Base-by-base conservation (phyloP, 805 yeast genomes). In the Pichia membranifaciens region DNA sequence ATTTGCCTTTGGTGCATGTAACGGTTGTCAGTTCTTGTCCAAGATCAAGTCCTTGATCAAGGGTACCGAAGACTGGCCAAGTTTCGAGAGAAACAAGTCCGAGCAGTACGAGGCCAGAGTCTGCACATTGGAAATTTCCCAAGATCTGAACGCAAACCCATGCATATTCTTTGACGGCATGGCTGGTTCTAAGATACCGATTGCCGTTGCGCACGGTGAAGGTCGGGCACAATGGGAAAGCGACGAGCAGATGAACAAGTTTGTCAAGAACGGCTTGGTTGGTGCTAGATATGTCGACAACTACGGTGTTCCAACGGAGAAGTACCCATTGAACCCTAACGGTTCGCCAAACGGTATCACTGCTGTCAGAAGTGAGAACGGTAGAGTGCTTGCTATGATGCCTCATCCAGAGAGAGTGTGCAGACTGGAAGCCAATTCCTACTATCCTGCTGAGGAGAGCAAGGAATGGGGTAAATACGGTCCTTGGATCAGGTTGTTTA, bases 131-230 rank as follows among this genome's bases (percentile, higher is more conserved):
- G 96, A 91, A 66, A 72, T 90, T 42, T 74, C 74, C 36, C 62
- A 61, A 41, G 82, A 78, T 42, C 45, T 45, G 5, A 44, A 32
- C 23, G 76, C 76, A 48, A 69, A 71, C 23, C 68, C 68, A 21
- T 71, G 77, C 47, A 80, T 93, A 47, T 91, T 93, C 76, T 78
- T 90, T 58, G 77, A 84, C 49, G 87, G 85, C 45, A 89, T 93
- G 98, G 76, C 81, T 59, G 96, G 96, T n/a, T 87, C 97, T 7
- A 80, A 81, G 59, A 68, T 93, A 59, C 99, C 99, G 45, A 88
- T 93, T 68, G 96, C 95, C 18, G 98, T 93, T 56, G 99, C 99
- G 4, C 99, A 93, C 64, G 99, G 99, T 58, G 99, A 93, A 72
- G 99, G 99, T 59, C 79, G 87, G 58, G 98, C 97, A 13, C 68